Evolutionary conservation across 768 basidiomycete species (phyloP).

Genomic region (Cyathus striatus): DNA sequence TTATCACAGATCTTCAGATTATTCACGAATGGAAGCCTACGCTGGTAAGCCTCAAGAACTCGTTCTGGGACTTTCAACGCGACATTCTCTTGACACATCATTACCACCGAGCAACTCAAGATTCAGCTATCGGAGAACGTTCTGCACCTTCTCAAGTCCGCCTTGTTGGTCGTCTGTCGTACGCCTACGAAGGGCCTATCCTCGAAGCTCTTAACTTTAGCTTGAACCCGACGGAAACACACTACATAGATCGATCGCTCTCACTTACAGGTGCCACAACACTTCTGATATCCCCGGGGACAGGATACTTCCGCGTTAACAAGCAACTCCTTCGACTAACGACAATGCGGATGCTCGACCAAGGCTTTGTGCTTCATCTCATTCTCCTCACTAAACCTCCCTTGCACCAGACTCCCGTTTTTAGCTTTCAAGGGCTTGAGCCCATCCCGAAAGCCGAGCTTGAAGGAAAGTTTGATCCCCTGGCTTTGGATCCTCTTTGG

Average conservation of each 20-base stretch:
- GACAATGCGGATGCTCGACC: constrained; percentile 89
- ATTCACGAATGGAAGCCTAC: constrained; percentile 85
- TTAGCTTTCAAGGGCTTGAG: constrained; percentile 76
- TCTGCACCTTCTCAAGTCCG: constrained; percentile 53
- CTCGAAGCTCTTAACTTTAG: constrained; percentile 92
- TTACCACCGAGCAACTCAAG: constrained; percentile 65
- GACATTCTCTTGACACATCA: constrained; percentile 90
- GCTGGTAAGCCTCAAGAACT: constrained; percentile 80
- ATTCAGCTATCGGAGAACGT: constrained; percentile 36
- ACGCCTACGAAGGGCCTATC: constrained; percentile 93
- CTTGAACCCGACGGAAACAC: constrained; percentile 88
- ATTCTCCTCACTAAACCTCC: constrained; percentile 89
- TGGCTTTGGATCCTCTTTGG: constrained; percentile 70
- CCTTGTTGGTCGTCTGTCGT: constrained; percentile 73
- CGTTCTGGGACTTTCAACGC: constrained; percentile 87
- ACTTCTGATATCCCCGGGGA: constrained; percentile 87
- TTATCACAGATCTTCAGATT: constrained; percentile 89
- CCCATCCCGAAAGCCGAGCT: constrained; percentile 42
- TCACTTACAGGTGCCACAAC: constrained; percentile 83
- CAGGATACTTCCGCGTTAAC: constrained; percentile 89
- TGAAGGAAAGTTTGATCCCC: constrained; percentile 37
- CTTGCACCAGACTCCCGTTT: constrained; percentile 88
- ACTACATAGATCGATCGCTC: constrained; percentile 93
- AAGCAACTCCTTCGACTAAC: constrained; percentile 88
- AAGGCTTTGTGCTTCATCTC: constrained; percentile 87